Conservation (phyloP, 1,284 basidiomycete genomes). For the Vanrija sp. region DNA sequence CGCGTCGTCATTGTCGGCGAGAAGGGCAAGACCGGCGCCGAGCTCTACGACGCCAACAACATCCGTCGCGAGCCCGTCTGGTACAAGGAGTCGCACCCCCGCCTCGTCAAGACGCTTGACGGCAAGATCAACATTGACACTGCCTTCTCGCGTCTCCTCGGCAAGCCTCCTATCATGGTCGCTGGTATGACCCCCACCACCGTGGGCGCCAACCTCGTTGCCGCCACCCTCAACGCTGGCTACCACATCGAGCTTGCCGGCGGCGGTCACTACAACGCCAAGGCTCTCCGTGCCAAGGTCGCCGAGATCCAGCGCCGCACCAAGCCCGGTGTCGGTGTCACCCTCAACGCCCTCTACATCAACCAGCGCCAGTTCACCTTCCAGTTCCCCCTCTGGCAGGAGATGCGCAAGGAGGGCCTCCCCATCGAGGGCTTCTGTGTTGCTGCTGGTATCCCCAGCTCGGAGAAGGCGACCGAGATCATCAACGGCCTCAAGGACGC, state of each 20-base stretch:
- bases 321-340: slow-evolving; percentile 81
- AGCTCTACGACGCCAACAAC: slow-evolving; percentile 67
- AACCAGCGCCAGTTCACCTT: slow-evolving; percentile 96
- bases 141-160: slow-evolving; percentile 88
- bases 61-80: slow-evolving; percentile 82
- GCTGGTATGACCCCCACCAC: slow-evolving; percentile 97
- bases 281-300: slow-evolving; percentile 82
- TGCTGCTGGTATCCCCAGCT: slow-evolving; percentile 88
- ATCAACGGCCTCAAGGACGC: slow-evolving; percentile 69
- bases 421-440: slow-evolving; percentile 98
- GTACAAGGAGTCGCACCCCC: slow-evolving; percentile 81
- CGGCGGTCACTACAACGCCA: slow-evolving; percentile 91
- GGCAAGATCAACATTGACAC: slow-evolving; percentile 90
- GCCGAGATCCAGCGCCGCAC: slow-evolving; percentile 79
- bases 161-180: slow-evolving; percentile 97
- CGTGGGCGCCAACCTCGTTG: slow-evolving; percentile 86
- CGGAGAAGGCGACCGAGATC: slow-evolving; percentile 91
- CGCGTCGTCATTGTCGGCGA: slow-evolving; percentile 82
- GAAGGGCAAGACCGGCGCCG: slow-evolving; percentile 76
- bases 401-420: slow-evolving; percentile 91
- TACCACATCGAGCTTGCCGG: slow-evolving; percentile 96
- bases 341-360: slow-evolving; percentile 94
- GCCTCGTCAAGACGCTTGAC: slow-evolving; percentile 83
- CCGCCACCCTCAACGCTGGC: slow-evolving; percentile 85
- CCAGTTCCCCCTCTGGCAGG: slow-evolving; percentile 96